Evolutionary conservation across 2,329 filamentous ascomycete genomes (phyloP).

Genomic region (Fusarium denticulatum): DNA sequence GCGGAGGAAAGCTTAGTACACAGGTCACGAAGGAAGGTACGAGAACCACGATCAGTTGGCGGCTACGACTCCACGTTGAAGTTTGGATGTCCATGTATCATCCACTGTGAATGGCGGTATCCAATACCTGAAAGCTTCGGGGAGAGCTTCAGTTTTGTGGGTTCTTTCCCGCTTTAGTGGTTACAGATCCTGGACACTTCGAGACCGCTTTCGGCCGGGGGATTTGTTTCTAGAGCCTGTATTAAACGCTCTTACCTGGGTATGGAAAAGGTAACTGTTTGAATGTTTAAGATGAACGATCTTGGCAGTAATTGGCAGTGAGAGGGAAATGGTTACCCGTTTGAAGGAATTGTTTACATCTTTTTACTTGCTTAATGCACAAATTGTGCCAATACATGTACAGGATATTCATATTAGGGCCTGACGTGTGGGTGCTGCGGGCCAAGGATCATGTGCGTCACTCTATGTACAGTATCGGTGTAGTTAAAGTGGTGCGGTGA

Average conservation of each 20-base stretch:
- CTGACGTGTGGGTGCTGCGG: constrained; percentile 43
- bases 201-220: constrained; percentile 23
- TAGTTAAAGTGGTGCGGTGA: constrained; percentile 30
- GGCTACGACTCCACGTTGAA: constrained; percentile 2
- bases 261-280: constrained; percentile 19
- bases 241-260: constrained; percentile 22
- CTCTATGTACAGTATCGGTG: constrained; percentile 33
- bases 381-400: constrained; percentile 41
- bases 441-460: constrained; percentile 37
- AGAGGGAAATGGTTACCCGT: not conserved
- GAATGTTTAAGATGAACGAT: not conserved
- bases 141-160: constrained; percentile 33
- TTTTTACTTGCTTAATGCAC: constrained; percentile 14
- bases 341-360: not conserved
- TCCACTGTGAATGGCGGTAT: constrained; percentile 10
- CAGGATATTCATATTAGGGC: constrained; percentile 43
- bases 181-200: constrained; percentile 24
- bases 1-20: constrained; percentile 30
- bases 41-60: constrained; percentile 5
- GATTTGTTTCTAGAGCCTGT: constrained; percentile 15
- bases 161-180: constrained; percentile 23
- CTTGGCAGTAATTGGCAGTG: constrained; percentile 6
- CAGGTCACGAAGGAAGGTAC: constrained; percentile 35
- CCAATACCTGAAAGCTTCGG: constrained; percentile 20
- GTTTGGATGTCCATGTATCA: constrained; percentile 8